Conservation (phyloP, 2,329 filamentous ascomycete species). For the Aureobasidium zeae region DNA sequence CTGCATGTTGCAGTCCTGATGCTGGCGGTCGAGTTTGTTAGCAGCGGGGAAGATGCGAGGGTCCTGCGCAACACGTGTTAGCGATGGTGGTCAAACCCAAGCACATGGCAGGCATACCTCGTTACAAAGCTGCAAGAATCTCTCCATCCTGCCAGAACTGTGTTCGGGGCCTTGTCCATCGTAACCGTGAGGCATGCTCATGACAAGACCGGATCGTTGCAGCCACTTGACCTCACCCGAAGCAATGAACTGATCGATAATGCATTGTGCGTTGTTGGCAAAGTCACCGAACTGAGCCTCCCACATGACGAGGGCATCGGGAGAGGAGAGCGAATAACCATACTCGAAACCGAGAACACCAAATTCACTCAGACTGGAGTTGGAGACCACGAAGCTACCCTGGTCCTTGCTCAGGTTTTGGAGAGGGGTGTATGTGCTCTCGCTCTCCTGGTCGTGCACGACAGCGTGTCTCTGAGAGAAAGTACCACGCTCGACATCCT, state of each 20-base stretch:
- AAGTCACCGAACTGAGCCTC: slow-evolving; percentile 99
- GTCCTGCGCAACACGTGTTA: slow-evolving; percentile 41
- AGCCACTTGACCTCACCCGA: slow-evolving; percentile 98
- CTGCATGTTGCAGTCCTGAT: slow-evolving; percentile 99
- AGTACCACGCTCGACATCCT: slow-evolving; percentile 98
- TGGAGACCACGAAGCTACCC: slow-evolving; percentile 91
- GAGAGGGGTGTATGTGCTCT: slow-evolving; percentile 85
- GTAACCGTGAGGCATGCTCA: slow-evolving; percentile 95
- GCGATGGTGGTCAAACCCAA: neutral
- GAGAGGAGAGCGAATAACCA: slow-evolving; percentile 92
- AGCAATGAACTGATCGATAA: slow-evolving; percentile 97
- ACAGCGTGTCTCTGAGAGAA: slow-evolving; percentile 98
- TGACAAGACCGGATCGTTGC: slow-evolving; percentile 90
- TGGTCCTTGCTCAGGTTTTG: slow-evolving; percentile 85
- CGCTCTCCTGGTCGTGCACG: slow-evolving; percentile 92
- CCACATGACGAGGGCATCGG: slow-evolving; percentile 97
- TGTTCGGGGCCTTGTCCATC: slow-evolving; percentile 98
- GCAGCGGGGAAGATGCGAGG: slow-evolving; percentile 80
- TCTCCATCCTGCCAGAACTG: slow-evolving; percentile 93
- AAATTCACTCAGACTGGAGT: slow-evolving; percentile 76
- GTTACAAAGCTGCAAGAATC: slow-evolving; percentile 94
- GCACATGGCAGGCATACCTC: slow-evolving; percentile 40
- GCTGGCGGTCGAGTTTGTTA: slow-evolving; percentile 89
- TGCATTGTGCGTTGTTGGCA: slow-evolving; percentile 97
- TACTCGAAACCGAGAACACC: slow-evolving; percentile 91